Conservation (phyloP, 2,329 filamentous ascomycete species). For the Ophiosphaerella herpotricha region DNA sequence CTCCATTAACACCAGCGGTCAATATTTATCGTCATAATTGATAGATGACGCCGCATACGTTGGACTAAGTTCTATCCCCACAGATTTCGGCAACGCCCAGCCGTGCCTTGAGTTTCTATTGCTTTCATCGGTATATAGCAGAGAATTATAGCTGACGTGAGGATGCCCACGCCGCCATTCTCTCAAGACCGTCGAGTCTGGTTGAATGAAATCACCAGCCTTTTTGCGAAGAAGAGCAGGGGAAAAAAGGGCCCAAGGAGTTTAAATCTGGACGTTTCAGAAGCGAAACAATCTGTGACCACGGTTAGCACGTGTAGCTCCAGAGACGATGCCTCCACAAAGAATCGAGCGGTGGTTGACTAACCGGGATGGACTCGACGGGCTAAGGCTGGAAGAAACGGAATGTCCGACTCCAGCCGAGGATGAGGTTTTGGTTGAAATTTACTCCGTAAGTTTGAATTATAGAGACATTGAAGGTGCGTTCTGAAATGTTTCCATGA, state of each 20-base stretch:
- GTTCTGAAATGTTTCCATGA: not conserved
- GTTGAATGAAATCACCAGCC: conserved; percentile 37
- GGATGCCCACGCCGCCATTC: conserved; percentile 44
- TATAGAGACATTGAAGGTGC: conserved; percentile 57
- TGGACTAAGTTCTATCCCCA: conserved; percentile 20
- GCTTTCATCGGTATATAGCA: conserved; percentile 2
- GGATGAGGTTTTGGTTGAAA: conserved; percentile 56
- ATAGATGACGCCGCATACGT: conserved; percentile 10
- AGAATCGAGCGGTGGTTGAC: conserved; percentile 50
- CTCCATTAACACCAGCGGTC: conserved; percentile 61
- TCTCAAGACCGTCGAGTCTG: conserved; percentile 43
- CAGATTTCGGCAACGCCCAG: conserved; percentile 16
- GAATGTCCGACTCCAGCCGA: conserved; percentile 42
- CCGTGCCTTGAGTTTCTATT: conserved; percentile 4
- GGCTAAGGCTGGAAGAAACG: conserved; percentile 41
- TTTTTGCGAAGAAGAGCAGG: conserved; percentile 29
- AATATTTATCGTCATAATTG: conserved; percentile 70
- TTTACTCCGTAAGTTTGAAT: conserved; percentile 59
- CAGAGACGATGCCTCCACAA: conserved; percentile 30
- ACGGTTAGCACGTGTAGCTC: conserved; percentile 10
- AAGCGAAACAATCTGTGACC: conserved; percentile 10
- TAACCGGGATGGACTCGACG: conserved; percentile 50
- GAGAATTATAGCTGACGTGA: conserved; percentile 2
- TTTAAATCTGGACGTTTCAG: conserved; percentile 7
- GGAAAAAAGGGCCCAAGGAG: conserved; percentile 11